Evolutionary conservation across 108 stramenopile species (phyloP).

Genomic region (Discostella pseudostelligera): DNA sequence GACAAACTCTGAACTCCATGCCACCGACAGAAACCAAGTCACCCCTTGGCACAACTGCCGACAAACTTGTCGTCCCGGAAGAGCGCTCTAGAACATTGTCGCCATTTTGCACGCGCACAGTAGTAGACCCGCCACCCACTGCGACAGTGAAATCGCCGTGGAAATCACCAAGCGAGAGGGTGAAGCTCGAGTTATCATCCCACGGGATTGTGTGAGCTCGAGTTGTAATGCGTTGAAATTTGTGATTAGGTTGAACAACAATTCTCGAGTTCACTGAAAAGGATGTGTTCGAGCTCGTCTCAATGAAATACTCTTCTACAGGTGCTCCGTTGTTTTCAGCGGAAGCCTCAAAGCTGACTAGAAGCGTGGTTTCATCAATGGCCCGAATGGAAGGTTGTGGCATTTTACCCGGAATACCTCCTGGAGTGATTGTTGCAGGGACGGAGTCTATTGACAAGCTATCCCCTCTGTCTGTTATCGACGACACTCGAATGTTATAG

Average conservation of each 20-base stretch:
- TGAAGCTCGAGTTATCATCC: constrained; percentile 47
- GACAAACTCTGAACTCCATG: constrained; percentile 60
- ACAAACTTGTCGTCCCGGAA: constrained; percentile 32
- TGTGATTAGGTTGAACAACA: constrained; percentile 22
- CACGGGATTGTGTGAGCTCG: constrained; percentile 61
- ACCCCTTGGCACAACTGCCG: constrained; percentile 47
- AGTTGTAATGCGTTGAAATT: constrained; percentile 58
- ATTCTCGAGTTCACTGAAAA: constrained; percentile 42
- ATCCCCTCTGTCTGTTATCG: constrained; percentile 46
- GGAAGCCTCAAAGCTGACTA: constrained; percentile 45
- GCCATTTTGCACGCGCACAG: constrained; percentile 23
- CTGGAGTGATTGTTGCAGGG: constrained; percentile 33
- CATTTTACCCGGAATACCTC: constrained; percentile 38
- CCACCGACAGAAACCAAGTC: constrained; percentile 57
- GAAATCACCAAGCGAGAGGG: constrained; percentile 62
- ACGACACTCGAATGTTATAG: constrained; percentile 54
- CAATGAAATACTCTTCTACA: constrained; percentile 50
- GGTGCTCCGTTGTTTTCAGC: constrained; percentile 49
- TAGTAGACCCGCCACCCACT: constrained; percentile 40
- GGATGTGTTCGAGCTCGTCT: constrained; percentile 43
- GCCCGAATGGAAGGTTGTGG: constrained; percentile 33
- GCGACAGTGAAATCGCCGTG: constrained; percentile 54
- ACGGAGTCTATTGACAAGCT: constrained; percentile 24
- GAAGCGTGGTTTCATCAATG: constrained; percentile 33
- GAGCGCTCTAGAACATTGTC: constrained; percentile 26